These are phyloP conservation scores for Puccinia coronata DNA, from an alignment of 1,284 basidiomycete genomes.

Conservation along the genomic window DNA sequence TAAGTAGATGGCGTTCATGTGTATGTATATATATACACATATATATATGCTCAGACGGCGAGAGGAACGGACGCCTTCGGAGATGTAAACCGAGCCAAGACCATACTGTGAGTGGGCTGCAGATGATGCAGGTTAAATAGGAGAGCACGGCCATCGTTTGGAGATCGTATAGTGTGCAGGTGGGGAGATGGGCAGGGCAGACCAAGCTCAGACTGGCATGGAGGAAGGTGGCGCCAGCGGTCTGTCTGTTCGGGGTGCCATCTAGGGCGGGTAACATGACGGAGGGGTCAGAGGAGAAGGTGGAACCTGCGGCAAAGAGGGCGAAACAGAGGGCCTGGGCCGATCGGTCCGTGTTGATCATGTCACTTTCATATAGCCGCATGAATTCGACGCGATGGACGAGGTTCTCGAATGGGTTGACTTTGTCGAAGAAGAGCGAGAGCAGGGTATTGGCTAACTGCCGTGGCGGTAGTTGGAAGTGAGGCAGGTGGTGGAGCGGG, in stretches of 20 bases:
- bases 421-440: constrained; percentile 29
- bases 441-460: constrained; percentile 22
- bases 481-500: too few species aligned
- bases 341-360: constrained; percentile 1
- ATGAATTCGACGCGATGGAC: constrained; percentile 34
- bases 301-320: constrained; percentile 31
- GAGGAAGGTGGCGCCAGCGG: constrained; percentile 17
- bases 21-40: too few species aligned
- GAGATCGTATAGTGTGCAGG: constrained; percentile 29
- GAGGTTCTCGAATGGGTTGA: constrained; percentile 4
- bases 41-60: too few species aligned
- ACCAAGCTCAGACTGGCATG: not conserved
- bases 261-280: not conserved
- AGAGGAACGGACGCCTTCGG: constrained; percentile 21
- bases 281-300: constrained; percentile 30
- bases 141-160: constrained; percentile 34
- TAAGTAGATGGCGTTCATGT: too few species aligned
- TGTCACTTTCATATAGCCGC: not conserved
- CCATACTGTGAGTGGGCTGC: constrained; percentile 40
- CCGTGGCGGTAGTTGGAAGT: constrained; percentile 6
- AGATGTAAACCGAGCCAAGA: constrained; percentile 4
- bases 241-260: not conserved
- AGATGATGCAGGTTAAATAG: not conserved
- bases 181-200: not conserved
- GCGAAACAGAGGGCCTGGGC: constrained; percentile 46